phyloP scores from a whole-genome alignment of 2,329 filamentous ascomycete genomes.

The Leptographium procerum region DNA sequence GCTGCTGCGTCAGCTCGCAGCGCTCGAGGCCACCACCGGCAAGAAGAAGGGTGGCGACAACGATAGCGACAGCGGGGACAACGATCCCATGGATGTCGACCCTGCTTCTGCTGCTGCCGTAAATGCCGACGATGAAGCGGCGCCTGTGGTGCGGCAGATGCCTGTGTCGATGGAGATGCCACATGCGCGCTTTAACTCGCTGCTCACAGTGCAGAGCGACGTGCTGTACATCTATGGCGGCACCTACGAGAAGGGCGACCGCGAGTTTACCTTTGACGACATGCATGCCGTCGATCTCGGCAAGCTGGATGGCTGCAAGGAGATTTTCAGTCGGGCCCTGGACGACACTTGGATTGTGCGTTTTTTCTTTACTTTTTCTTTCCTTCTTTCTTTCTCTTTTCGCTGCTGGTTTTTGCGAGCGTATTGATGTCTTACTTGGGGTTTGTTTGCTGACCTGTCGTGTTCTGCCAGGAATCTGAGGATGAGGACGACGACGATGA shows the following conservation, averaged over 20 bases:
- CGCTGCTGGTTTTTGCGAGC: too few species aligned
- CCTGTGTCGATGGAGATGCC: slow-evolving; percentile 70
- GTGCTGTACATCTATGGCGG: slow-evolving; percentile 89
- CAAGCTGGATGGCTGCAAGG: slow-evolving; percentile 86
- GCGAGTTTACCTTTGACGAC: slow-evolving; percentile 93
- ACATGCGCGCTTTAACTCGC: slow-evolving; percentile 81
- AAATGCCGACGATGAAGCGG: slow-evolving; percentile 40
- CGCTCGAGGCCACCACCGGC: slow-evolving; percentile 50
- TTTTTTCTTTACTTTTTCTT: slow-evolving; percentile 21
- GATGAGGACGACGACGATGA: slow-evolving; percentile 50
- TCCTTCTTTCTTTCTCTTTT: slow-evolving; percentile 28
- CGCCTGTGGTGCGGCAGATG: slow-evolving; percentile 50
- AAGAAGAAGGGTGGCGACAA: neutral
- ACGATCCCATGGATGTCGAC: slow-evolving; percentile 20
- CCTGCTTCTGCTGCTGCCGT: slow-evolving; percentile 32
- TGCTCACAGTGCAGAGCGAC: slow-evolving; percentile 84
- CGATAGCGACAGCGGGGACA: slow-evolving; percentile 46
- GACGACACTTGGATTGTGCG: slow-evolving; percentile 66
- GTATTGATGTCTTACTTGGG: too few species aligned
- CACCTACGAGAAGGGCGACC: slow-evolving; percentile 88
- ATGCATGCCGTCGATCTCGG: slow-evolving; percentile 88
- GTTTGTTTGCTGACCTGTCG: neutral
- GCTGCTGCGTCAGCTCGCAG: slow-evolving; percentile 72
- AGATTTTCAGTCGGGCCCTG: slow-evolving; percentile 76
- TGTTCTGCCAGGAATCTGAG: slow-evolving; percentile 39